A percentile compares a stretch with the other conserved stretches of the same genome.
Conservation (phyloP, 805 yeast genomes). For the Sugiyamaella chiloensis region DNA sequence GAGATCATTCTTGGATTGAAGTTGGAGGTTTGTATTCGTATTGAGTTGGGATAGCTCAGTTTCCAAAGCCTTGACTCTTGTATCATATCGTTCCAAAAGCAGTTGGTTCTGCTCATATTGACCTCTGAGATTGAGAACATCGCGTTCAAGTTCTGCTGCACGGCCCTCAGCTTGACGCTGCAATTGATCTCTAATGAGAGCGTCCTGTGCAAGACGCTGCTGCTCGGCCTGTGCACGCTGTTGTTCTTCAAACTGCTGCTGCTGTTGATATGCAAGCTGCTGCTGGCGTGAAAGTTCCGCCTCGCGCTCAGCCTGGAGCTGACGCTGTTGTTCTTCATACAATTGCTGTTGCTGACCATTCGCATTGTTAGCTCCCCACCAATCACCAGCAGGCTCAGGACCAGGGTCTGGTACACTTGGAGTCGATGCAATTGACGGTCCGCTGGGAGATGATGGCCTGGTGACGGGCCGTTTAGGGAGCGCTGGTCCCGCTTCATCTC, state of each 20-base stretch:
- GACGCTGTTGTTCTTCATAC: conserved; percentile 56
- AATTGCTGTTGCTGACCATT: conserved; percentile 43
- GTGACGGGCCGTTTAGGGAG: conserved; percentile 40
- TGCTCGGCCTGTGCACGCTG: conserved; percentile 65
- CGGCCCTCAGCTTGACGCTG: conserved; percentile 75
- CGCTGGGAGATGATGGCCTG: conserved; percentile 21
- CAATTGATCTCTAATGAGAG: conserved; percentile 60
- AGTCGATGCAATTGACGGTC: conserved; percentile 28
- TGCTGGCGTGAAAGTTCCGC: conserved; percentile 64
- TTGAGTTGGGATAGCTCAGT: conserved; percentile 60
- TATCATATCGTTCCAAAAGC: conserved; percentile 81
- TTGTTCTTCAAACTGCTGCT: conserved; percentile 67
- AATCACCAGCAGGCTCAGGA: conserved; percentile 40
- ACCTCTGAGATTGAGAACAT: conserved; percentile 65
- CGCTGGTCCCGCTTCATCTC: conserved; percentile 43
- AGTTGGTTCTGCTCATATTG: conserved; percentile 85
- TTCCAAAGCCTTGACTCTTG: conserved; percentile 78
- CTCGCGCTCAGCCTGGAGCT: conserved; percentile 60
- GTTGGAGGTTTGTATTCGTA: conserved; percentile 65
- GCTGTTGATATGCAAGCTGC: conserved; percentile 65
- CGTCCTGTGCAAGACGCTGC: conserved; percentile 70
- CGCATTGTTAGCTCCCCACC: conserved; percentile 40
- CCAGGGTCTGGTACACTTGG: conserved; percentile 30
- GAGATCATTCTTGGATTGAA: conserved; percentile 73
- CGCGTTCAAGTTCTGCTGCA: conserved; percentile 78